Evolutionary conservation across 78 protist species (phyloP), one percentile per base, ranked within the genome.

Genomic region (Isochrysis galbana): DNA sequence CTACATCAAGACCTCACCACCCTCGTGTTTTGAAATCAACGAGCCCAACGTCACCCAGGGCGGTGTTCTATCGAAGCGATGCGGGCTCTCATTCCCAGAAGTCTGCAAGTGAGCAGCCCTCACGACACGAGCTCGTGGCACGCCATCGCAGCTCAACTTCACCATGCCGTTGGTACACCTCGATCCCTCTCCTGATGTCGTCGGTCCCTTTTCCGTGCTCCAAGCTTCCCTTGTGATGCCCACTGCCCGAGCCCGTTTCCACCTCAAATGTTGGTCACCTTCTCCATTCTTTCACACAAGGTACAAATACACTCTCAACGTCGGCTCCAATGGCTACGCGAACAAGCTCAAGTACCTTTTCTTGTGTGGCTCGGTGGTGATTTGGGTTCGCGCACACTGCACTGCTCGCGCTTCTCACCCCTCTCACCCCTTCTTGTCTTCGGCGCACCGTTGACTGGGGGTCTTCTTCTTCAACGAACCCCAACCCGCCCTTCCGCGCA

Each of bases 301-400:
- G 7, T 7, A 21, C 74, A 3, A 32, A 7, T 77, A 77, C 84
- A 11, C 22, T 17, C 84, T 77, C 47, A 77, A 77, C 84, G 84
- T 77, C 47, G 84, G 84, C 22, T 77, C 84, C 5, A 77, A 77
- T 46, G 84, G 84, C 34, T 77, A 72, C 82, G 84, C 84, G 23
- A 77, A 77, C 46, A 77, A 77, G 84, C 84, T 77, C 47, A 36
- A 39, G 47, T 77, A 77, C 84, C 84, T 77, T 29, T 77, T 77
- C 47, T 29, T 77, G 29, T 39, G 47, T 32, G 84, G 84, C 46
- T 77, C 84, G 47, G 84, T 77, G 34, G 84, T 77, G 11, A 77
- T 77, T 19, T 77, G 84, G 84, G 82, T 34, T 23, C 17, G 74
- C 74, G 32, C 32, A 2, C 32, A 2, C 11, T 11, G 36, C 19